Evolutionary conservation across 2,329 filamentous ascomycete genomes (phyloP).

Genomic region (Furcasterigmium sp.): DNA sequence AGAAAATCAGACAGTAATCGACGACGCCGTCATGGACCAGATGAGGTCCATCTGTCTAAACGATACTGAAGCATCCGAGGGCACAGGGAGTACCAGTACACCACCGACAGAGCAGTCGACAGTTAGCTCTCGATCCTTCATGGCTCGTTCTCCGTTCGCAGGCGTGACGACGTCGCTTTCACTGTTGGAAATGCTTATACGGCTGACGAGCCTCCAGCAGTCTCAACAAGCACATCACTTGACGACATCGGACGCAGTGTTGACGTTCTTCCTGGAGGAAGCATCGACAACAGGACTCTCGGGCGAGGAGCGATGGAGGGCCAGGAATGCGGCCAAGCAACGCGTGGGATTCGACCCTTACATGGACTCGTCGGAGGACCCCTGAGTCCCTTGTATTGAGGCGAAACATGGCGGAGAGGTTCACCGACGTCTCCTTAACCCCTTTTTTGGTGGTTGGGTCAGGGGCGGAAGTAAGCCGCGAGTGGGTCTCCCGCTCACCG

Average conservation of each 20-base stretch:
- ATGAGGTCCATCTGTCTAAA: not conserved
- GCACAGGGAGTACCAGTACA: not conserved
- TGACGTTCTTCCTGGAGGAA: conserved; percentile 78
- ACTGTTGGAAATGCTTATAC: conserved; percentile 81
- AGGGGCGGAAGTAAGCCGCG: too few relatives aligned
- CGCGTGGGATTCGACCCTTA: conserved; percentile 54
- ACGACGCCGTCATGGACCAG: not conserved
- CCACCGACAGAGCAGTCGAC: conserved; percentile 2
- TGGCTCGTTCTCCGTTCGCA: conserved; percentile 42
- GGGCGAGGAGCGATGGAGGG: conserved; percentile 37
- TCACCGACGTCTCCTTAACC: too few relatives aligned
- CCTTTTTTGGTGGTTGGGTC: too few relatives aligned
- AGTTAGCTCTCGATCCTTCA: conserved; percentile 20
- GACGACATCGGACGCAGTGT: conserved; percentile 82
- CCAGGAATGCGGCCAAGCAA: conserved; percentile 39
- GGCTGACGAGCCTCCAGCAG: conserved; percentile 81
- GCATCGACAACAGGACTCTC: conserved; percentile 46
- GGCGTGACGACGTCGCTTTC: conserved; percentile 58
- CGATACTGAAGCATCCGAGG: not conserved
- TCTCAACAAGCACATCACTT: conserved; percentile 87
- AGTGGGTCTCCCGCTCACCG: too few relatives aligned
- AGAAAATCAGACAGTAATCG: not conserved
- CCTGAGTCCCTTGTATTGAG: too few relatives aligned
- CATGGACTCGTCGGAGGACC: conserved; percentile 30
- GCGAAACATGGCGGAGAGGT: too few relatives aligned